Conservation (phyloP, 2,329 filamentous ascomycete genomes). For the Diplodia seriata region DNA sequence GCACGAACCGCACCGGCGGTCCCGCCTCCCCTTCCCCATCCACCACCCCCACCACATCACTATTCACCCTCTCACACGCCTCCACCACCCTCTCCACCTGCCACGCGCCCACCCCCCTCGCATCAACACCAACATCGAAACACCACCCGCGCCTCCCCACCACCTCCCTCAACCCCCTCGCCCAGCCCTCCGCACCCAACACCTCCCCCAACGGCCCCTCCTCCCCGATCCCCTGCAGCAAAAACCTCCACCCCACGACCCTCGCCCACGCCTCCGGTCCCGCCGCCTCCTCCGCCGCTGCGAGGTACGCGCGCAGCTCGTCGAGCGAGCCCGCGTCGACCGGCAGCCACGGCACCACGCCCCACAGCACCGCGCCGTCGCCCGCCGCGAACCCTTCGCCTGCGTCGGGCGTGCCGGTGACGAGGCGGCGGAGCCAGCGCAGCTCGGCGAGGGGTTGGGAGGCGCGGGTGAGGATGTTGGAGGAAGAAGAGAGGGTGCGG, state of each 20-base stretch:
- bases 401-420: constrained; percentile 62
- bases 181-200: constrained; percentile 63
- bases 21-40: constrained; percentile 54
- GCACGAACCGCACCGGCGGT: constrained; percentile 64
- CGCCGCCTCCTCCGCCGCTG: constrained; percentile 64
- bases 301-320: constrained; percentile 70
- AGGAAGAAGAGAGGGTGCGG: constrained; percentile 41
- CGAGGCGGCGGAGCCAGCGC: constrained; percentile 68
- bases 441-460: constrained; percentile 64
- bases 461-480: constrained; percentile 53
- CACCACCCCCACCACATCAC: constrained; percentile 64
- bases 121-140: constrained; percentile 87
- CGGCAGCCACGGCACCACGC: constrained; percentile 85
- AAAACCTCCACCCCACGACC: constrained; percentile 80
- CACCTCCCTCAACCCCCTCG: constrained; percentile 70
- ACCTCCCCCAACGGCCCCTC: constrained; percentile 46
- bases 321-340: constrained; percentile 66
- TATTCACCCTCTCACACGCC: constrained; percentile 54
- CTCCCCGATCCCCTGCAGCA: constrained; percentile 68
- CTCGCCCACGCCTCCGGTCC: constrained; percentile 68
- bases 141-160: constrained; percentile 63
- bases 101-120: constrained; percentile 74
- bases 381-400: constrained; percentile 66
- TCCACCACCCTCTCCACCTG: constrained; percentile 53
- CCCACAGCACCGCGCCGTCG: constrained; percentile 63